Base-by-base conservation (phyloP, 306 rosid species). In the Castanea sativa region DNA sequence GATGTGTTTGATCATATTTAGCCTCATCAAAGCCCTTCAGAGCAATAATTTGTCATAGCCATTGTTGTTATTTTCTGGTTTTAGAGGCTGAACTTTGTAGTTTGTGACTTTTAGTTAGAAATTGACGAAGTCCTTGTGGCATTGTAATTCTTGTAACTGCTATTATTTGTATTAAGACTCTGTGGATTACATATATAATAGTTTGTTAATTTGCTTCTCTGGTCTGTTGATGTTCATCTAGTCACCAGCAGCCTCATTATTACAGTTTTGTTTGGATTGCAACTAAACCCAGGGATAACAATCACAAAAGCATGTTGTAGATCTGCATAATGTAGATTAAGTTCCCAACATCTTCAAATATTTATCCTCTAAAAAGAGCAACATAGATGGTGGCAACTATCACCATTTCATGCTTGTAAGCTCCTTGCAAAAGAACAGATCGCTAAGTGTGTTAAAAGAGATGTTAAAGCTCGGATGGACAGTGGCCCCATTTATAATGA, bases 1-100 rank as follows among this genome's bases (percentile, higher is more conserved):
- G 91, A 91, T 80, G 84, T 92, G 89, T 92, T 89, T 58, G 96
- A 90, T 80, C 82, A 84, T 2, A 73, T 89, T 27, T 89, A 92
- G 19, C 83, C 83, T 30, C 89, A 84, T 80, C 56, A 83, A 10
- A 85, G 77, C 78, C 85, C 87, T 27, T 52, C 90, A 1, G 83
- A 79, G 69, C 78, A 43, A 14, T 88, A 84, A 93, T 21, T 71
- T 72, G 6, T 76, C 53, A 25, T 32, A 20, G 56, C 6, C 12
- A 15, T 35, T 8, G 72, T 13, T 49, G 18, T 53, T 53, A 38
- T 13, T 4, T 15, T 49, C 53, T 1, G 18, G 21, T 45, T 5
- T 30, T 1, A 25, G 52, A 16, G 52, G 29, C 29, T 33, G 45
- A 15, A 69, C 27, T 15, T 33, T 55, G 73, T 25, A 19, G 38